Base-by-base conservation (phyloP, 2,329 filamentous ascomycete species). In the Hansfordia pulvinata region DNA sequence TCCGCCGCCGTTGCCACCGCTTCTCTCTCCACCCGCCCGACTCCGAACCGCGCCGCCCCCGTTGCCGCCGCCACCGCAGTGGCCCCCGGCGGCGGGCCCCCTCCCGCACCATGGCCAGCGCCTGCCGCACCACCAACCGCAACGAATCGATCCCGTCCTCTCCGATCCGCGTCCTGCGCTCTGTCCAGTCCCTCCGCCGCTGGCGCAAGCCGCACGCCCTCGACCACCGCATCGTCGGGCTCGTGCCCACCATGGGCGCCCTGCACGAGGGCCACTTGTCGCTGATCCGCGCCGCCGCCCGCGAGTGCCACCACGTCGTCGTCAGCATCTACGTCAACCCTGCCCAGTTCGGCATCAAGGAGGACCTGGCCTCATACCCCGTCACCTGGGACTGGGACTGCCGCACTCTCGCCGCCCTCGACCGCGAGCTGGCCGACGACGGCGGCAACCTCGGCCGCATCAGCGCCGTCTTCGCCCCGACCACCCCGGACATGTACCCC, bases 221-320 rank as follows among this genome's bases (percentile, higher is more conserved):
- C 32, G 64, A 74, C 43, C 69, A 77, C 40, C 71, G 77, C 30
- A 76, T 75, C 23, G 75, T 98, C 31, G 84, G 80, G 32, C 72
- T 98, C 16, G 85, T 98, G 19, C 90, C 90, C 2, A 98, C 90
- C 17, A 96, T 98, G 90, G 90, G 90, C 35, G 90, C 90, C 26
- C 67, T 98, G n/a, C 90, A 98, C 53, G 69, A 75, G 29, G 90
- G 90, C 20, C 90, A 98, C 54, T 56, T 93, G 27, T 80, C 81
- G 4, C 68, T 98, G 13, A 79, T 93, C 43, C 79, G 83, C 32
- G 69, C 76, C 40, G 90, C 90, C 3, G 86, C 86, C 2, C 61
- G 64, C 25, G 83, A 93, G 42, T 90, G 85, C 55, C 78, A 81
- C 37, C 70, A 85, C 40, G 81, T 96, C 30, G 76, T 94, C 34